Evolutionary conservation across 805 yeast genomes (phyloP).

Genomic region (Candida schatavii): DNA sequence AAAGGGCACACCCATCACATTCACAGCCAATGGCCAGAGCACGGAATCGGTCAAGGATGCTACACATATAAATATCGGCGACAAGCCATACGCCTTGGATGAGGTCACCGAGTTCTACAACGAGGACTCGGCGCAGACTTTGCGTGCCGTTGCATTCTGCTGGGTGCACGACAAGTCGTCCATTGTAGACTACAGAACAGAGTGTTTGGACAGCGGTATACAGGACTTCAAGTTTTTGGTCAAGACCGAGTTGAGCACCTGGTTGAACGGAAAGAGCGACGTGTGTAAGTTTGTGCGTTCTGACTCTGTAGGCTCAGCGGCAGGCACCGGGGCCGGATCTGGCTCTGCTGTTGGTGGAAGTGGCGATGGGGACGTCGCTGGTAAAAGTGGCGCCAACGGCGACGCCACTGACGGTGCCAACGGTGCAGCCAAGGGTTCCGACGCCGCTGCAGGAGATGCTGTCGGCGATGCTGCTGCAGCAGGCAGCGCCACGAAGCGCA

Average conservation of each 20-base stretch:
- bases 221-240: constrained; percentile 78
- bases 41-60: constrained; percentile 33
- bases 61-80: constrained; percentile 31
- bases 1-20: neutral
- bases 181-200: constrained; percentile 77
- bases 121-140: constrained; percentile 46
- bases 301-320: constrained; percentile 24
- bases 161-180: constrained; percentile 73
- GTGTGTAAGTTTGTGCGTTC: constrained; percentile 48
- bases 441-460: constrained; percentile 4
- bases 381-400: constrained; percentile 10
- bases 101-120: constrained; percentile 53
- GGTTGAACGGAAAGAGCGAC: constrained; percentile 70
- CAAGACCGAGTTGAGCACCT: constrained; percentile 77
- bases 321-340: neutral
- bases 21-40: constrained; percentile 1
- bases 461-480: constrained; percentile 6
- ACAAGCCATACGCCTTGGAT: constrained; percentile 32
- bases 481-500: constrained; percentile 19
- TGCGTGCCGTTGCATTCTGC: constrained; percentile 68
- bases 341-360: neutral
- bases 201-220: constrained; percentile 62
- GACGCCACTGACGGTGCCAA: constrained; percentile 9
- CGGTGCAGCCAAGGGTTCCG: constrained; percentile 10
- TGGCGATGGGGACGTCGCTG: constrained; percentile 10